Evolutionary conservation across 1,139 yeast genomes (phyloP).

Genomic region (Geotrichum histeridarum): DNA sequence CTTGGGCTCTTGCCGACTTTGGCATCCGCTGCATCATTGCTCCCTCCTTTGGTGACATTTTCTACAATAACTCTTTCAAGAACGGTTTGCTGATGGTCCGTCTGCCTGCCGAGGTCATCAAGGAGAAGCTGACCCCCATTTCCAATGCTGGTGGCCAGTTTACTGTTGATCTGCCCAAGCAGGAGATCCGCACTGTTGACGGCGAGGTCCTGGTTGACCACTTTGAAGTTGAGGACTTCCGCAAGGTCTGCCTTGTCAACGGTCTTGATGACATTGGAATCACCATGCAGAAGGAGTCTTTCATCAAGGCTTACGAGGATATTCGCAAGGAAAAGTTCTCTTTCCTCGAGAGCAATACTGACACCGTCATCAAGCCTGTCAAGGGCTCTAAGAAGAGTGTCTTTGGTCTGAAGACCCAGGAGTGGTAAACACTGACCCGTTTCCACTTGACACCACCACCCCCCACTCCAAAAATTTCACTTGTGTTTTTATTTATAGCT

Average conservation of each 20-base stretch:
- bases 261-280: constrained; percentile 97
- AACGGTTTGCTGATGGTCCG: constrained; percentile 91
- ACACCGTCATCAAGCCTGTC: constrained; percentile 51
- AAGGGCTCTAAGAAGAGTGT: constrained; percentile 65
- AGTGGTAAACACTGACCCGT: constrained; percentile 53
- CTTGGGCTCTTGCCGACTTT: constrained; percentile 97
- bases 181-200: constrained; percentile 65
- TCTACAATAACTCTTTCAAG: constrained; percentile 93
- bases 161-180: constrained; percentile 80
- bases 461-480: not conserved
- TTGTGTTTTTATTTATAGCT: not conserved
- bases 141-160: constrained; percentile 69
- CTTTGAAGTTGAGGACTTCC: constrained; percentile 83
- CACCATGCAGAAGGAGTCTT: constrained; percentile 83
- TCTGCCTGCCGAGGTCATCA: constrained; percentile 68
- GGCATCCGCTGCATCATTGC: constrained; percentile 95
- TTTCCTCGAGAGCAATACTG: constrained; percentile 84
- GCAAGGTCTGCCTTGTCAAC: constrained; percentile 89
- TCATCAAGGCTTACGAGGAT: constrained; percentile 66
- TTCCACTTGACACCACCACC: not conserved
- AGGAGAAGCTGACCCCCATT: constrained; percentile 66
- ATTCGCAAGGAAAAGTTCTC: constrained; percentile 74
- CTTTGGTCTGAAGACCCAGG: constrained; percentile 68
- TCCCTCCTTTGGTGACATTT: constrained; percentile 96
- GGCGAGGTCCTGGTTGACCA: constrained; percentile 71